These are phyloP conservation scores for Syncephalastrum racemosum DNA, from an alignment of 371 early-diverging fungal genomes.

Conservation along the genomic window DNA sequence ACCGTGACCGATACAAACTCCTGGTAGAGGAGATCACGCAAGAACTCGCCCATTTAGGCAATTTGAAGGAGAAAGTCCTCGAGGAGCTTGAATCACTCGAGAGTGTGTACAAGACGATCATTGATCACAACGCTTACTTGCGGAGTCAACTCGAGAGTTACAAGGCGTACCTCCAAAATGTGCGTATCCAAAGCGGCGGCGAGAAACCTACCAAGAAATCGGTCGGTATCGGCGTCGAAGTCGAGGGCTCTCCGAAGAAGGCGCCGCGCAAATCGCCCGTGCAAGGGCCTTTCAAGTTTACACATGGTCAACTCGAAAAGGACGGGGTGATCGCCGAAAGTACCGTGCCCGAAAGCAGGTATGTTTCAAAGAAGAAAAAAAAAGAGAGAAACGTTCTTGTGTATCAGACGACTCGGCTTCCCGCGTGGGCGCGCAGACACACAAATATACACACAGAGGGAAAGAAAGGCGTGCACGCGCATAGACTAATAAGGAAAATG, in stretches of 20 bases:
- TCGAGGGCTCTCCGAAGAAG: constrained; percentile 43
- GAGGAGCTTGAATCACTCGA: constrained; percentile 78
- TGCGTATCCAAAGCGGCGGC: constrained; percentile 81
- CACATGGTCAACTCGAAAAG: constrained; percentile 82
- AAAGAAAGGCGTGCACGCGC: too few relatives aligned
- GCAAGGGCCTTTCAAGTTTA: constrained; percentile 75
- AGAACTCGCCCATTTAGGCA: constrained; percentile 89
- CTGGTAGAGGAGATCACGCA: constrained; percentile 86
- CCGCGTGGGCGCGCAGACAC: too few relatives aligned
- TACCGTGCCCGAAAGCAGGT: constrained; percentile 84
- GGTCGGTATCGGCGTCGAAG: constrained; percentile 49
- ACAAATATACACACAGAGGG: too few relatives aligned
- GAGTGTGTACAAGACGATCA: constrained; percentile 86
- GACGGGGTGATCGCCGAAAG: constrained; percentile 92
- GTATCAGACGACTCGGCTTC: too few relatives aligned
- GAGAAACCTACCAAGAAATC: constrained; percentile 41
- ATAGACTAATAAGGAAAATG: too few relatives aligned
- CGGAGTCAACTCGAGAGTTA: constrained; percentile 89
- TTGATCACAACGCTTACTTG: constrained; percentile 92
- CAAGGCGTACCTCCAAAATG: constrained; percentile 93
- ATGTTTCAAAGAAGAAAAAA: too few relatives aligned
- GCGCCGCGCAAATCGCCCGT: constrained; percentile 17
- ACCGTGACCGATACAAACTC: constrained; percentile 72
- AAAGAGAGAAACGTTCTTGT: neutral
- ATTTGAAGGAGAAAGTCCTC: constrained; percentile 81